These are phyloP conservation scores for Histomonas meleagridis DNA, from an alignment of 208 protist genomes.

Conservation along the genomic window DNA sequence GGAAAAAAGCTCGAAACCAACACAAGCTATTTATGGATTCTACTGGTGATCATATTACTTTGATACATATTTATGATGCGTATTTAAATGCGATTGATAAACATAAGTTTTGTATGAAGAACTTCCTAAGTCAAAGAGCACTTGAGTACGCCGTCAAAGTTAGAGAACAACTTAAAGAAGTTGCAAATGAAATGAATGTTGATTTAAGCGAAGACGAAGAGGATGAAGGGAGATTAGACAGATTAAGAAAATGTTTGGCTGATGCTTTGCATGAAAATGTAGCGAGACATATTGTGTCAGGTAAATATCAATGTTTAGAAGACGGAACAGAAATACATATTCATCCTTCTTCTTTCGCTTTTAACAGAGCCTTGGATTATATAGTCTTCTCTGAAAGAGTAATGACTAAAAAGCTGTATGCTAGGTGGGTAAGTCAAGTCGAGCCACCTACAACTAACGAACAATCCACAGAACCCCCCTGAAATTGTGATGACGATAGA, in stretches of 20 bases:
- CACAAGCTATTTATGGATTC: neutral
- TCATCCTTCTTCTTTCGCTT: conserved; percentile 15
- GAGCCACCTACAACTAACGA: too few species aligned
- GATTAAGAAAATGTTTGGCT: neutral
- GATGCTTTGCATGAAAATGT: neutral
- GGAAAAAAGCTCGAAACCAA: conserved; percentile 33
- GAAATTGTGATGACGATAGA: too few species aligned
- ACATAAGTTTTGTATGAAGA: conserved; percentile 36
- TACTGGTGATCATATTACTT: conserved; percentile 41
- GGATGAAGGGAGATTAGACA: neutral
- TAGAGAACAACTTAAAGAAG: conserved; percentile 7
- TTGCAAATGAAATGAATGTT: neutral
- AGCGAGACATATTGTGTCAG: neutral
- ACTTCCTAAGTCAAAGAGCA: conserved; percentile 32
- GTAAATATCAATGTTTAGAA: neutral
- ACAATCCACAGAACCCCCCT: too few species aligned
- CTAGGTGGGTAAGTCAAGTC: neutral
- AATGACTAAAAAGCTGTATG: neutral
- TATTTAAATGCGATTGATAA: neutral
- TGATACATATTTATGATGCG: conserved; percentile 39
- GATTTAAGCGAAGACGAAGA: neutral
- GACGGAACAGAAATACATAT: neutral
- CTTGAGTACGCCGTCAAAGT: conserved; percentile 37
- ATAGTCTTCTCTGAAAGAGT: conserved; percentile 29
- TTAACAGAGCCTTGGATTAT: neutral